Evolutionary conservation across 768 basidiomycete genomes (phyloP).

Genomic region (Hortiboletus campestris): DNA sequence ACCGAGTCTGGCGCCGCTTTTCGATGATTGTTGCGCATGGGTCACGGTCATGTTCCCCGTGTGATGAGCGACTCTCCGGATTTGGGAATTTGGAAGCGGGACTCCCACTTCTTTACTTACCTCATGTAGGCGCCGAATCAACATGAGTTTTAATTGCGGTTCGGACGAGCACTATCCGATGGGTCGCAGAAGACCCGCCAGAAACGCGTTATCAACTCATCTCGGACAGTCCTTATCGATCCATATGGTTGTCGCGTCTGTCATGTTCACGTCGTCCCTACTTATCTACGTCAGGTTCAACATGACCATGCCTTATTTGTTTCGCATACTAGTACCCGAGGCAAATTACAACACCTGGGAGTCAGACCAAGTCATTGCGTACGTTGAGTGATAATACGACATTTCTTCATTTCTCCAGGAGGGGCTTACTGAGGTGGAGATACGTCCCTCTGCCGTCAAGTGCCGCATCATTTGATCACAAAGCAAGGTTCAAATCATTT

Average conservation of each 20-base stretch:
- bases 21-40: not conserved
- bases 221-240: constrained; percentile 6
- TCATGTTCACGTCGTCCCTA: not conserved
- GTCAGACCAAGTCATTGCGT: not conserved
- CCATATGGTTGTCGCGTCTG: not conserved
- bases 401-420: constrained; percentile 10
- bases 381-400: not conserved
- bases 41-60: not conserved
- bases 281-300: not conserved
- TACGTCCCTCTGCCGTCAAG: not conserved
- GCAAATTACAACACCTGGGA: not conserved
- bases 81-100: not conserved
- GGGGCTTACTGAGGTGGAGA: not conserved
- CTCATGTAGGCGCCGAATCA: not conserved
- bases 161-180: constrained; percentile 1
- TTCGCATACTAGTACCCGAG: not conserved
- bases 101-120: constrained; percentile 2
- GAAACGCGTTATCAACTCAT: constrained; percentile 11
- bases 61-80: not conserved
- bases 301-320: constrained; percentile 6
- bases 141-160: constrained; percentile 5
- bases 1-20: not conserved
- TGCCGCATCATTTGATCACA: not conserved
- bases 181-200: not conserved
- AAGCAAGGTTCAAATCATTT: not conserved